Conservation (phyloP, 306 rosid genomes). For the Quercus gilva region DNA sequence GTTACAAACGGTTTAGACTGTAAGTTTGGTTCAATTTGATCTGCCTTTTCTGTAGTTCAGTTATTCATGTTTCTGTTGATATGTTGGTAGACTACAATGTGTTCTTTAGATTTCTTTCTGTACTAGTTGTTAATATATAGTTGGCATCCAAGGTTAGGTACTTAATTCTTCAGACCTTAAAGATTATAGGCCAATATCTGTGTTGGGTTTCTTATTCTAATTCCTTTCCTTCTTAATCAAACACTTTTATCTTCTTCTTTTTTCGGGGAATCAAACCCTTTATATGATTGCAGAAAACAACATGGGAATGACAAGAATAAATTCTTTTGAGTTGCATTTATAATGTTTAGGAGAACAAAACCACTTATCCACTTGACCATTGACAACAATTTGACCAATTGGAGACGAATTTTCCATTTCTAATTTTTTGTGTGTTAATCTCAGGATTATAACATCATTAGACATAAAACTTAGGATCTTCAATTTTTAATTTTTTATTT, state of each 20-base stretch:
- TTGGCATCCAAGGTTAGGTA: neutral
- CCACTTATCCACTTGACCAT: neutral
- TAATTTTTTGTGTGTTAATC: neutral
- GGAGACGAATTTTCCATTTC: neutral
- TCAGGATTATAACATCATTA: no score
- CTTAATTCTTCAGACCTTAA: neutral
- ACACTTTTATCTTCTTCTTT: no score
- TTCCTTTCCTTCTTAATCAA: neutral
- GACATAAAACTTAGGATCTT: no score
- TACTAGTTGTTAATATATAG: neutral
- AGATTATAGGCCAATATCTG: no score
- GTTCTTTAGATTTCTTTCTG: neutral
- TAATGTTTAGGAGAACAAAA: neutral
- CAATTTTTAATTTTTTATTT: no score
- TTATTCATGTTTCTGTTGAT: neutral
- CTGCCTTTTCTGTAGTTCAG: neutral
- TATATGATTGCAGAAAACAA: neutral
- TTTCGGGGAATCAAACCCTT: no score
- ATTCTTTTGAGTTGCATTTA: neutral
- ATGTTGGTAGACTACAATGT: neutral
- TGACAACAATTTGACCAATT: neutral
- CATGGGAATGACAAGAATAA: neutral
- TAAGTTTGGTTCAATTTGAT: constrained; percentile 14
- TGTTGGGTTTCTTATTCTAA: no score
- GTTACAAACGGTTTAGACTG: neutral